Conservation (phyloP, 108 stramenopile species). For the Cyclotella atomus region DNA sequence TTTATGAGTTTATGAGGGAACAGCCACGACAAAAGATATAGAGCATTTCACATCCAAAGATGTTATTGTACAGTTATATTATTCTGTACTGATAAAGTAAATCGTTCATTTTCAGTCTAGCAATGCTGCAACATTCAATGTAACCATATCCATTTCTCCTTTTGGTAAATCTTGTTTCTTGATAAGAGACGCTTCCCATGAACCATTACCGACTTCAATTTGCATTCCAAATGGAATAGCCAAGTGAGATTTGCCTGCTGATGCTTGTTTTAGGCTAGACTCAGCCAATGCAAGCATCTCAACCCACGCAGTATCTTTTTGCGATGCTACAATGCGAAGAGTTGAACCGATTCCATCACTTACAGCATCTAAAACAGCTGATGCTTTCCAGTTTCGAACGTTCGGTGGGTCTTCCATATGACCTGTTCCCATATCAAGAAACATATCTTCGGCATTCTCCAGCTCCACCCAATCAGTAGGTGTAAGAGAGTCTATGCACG, state of each 20-base stretch:
- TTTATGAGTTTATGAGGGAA: not conserved
- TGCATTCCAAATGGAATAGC: slow-evolving; percentile 71
- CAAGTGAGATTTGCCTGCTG: slow-evolving; percentile 4
- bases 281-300: slow-evolving; percentile 41
- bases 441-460: slow-evolving; percentile 66
- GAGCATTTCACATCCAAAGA: no score
- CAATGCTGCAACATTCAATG: slow-evolving; percentile 30
- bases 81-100: no score
- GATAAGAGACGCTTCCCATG: slow-evolving; percentile 85
- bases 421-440: slow-evolving; percentile 71
- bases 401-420: slow-evolving; percentile 56
- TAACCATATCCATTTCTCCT: slow-evolving; percentile 34
- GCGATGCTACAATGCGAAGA: slow-evolving; percentile 48
- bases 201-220: slow-evolving; percentile 81
- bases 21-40: no score
- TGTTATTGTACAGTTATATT: no score
- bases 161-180: slow-evolving; percentile 37
- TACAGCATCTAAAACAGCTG: slow-evolving; percentile 20
- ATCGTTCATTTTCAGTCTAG: not conserved
- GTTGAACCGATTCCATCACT: slow-evolving; percentile 18
- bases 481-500: slow-evolving; percentile 12
- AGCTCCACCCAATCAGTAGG: slow-evolving; percentile 56
- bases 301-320: slow-evolving; percentile 67
- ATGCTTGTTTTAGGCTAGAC: not conserved
- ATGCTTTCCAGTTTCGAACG: slow-evolving; percentile 63